Percentiles rank a stretch among this genome's conserved stretches.
Conservation (phyloP, 2,329 filamentous ascomycete species). For the Botrytis byssoidea region DNA sequence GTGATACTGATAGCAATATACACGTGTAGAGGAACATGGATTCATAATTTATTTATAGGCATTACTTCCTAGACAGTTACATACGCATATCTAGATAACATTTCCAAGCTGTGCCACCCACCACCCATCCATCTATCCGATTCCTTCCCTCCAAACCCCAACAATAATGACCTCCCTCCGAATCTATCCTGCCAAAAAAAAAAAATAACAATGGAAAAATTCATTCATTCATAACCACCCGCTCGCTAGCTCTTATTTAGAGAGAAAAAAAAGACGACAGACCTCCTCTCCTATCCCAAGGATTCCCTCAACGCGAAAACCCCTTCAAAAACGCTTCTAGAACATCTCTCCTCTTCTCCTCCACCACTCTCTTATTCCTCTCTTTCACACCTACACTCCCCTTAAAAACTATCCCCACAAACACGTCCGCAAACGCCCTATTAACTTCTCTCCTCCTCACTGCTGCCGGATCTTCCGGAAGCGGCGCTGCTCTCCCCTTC, state of each 20-base stretch:
- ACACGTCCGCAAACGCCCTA: conserved; percentile 61
- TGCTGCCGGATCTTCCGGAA: conserved; percentile 48
- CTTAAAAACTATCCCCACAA: conserved; percentile 63
- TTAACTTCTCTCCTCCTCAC: conserved; percentile 60
- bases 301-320: not conserved
- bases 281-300: accelerated
- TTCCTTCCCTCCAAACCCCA: not conserved
- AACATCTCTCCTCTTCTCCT: conserved; percentile 64
- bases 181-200: not conserved
- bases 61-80: not conserved
- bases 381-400: conserved; percentile 45
- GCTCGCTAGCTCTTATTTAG: not conserved
- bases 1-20: not conserved
- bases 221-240: not conserved
- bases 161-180: not conserved
- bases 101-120: not conserved
- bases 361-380: conserved; percentile 56
- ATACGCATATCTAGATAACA: conserved; percentile 3
- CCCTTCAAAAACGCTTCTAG: conserved; percentile 65
- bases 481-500: conserved; percentile 29
- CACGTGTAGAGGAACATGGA: not conserved
- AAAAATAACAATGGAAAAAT: not conserved
- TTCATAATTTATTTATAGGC: not conserved
- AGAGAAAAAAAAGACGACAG: not conserved
- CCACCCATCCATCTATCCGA: not conserved